Percentiles rank a stretch among this genome's conserved stretches.
These are phyloP conservation scores for Debaryomyces maramus DNA, from an alignment of 805 yeast species.

Conservation along the genomic window DNA sequence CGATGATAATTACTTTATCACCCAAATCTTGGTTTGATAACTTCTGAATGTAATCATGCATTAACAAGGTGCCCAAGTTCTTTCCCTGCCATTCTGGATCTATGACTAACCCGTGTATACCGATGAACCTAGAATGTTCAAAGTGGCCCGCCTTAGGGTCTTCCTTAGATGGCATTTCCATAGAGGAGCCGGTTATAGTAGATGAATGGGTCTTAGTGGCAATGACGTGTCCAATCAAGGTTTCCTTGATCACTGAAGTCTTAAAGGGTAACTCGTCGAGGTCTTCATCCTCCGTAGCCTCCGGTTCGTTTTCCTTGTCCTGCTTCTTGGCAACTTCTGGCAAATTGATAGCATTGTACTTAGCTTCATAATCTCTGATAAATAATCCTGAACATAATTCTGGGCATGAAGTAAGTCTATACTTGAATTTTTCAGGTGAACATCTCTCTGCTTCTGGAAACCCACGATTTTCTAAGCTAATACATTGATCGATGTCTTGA, in stretches of 20 bases:
- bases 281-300: constrained; percentile 27
- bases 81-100: constrained; percentile 76
- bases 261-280: constrained; percentile 43
- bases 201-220: constrained; percentile 66
- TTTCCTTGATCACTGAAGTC: constrained; percentile 56
- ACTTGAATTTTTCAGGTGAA: constrained; percentile 56
- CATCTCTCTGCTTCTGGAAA: constrained; percentile 74
- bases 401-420: constrained; percentile 80
- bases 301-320: constrained; percentile 19
- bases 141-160: constrained; percentile 57
- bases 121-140: constrained; percentile 73
- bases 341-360: constrained; percentile 42
- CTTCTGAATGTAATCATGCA: constrained; percentile 90
- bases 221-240: constrained; percentile 74
- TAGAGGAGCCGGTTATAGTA: constrained; percentile 54
- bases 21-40: constrained; percentile 85
- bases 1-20: constrained; percentile 69
- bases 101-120: constrained; percentile 79
- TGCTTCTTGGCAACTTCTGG: constrained; percentile 39
- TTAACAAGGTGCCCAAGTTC: constrained; percentile 76
- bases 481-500: constrained; percentile 67
- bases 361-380: constrained; percentile 60
- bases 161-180: constrained; percentile 54
- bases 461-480: constrained; percentile 62
- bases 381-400: constrained; percentile 90